Percentiles rank a stretch among this genome's conserved stretches.
Conservation (phyloP, 129 eudicot genomes). For the Centaurea solstitialis region DNA sequence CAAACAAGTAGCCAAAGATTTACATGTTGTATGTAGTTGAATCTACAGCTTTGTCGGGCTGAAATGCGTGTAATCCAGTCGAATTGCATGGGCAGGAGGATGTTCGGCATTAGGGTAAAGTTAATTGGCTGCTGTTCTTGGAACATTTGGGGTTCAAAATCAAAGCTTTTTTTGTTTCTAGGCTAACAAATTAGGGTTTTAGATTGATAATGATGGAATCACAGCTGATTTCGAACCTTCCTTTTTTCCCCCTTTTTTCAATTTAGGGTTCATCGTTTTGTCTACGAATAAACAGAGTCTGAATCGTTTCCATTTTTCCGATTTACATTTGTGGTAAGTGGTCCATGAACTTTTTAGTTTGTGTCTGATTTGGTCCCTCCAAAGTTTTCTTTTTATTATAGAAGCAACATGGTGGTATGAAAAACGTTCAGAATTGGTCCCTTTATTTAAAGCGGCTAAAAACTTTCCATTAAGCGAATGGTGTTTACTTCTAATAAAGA, state of each 20-base stretch:
- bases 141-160: conserved; percentile 8
- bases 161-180: not conserved
- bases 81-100: not conserved
- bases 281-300: no score
- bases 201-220: not conserved
- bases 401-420: not conserved
- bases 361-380: not conserved
- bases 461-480: no score
- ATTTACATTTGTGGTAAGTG: not conserved
- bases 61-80: conserved; percentile 4
- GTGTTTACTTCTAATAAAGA: no score
- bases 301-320: no score
- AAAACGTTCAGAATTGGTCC: not conserved
- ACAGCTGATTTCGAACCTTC: not conserved
- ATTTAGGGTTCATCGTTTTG: not conserved
- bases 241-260: not conserved
- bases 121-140: conserved; percentile 13
- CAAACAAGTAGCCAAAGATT: not conserved
- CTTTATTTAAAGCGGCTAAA: no score
- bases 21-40: conserved; percentile 18
- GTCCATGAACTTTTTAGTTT: no score
- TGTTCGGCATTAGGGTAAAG: no score
- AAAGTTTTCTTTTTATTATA: not conserved
- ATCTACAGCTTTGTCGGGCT: not conserved
- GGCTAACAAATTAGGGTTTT: conserved; percentile 24